Percentiles rank a stretch among this genome's conserved stretches.
Conservation (phyloP, 371 early-diverging fungal species). For the Mortierella sp. region DNA sequence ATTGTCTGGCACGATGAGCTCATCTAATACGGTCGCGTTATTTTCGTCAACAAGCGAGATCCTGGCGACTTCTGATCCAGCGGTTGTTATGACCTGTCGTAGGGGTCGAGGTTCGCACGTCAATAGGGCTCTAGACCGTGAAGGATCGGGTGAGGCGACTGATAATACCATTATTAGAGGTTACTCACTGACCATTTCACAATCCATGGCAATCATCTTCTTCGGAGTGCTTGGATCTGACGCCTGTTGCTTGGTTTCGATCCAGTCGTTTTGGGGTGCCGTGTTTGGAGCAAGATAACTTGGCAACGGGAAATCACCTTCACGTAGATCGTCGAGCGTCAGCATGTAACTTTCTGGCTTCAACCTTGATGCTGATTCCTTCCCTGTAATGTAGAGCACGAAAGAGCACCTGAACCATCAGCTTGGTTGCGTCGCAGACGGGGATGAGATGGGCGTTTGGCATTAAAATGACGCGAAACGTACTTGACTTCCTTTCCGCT, state of each 20-base stretch:
- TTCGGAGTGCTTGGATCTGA: slow-evolving; percentile 11
- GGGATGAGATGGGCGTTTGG: background rate
- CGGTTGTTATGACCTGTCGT: slow-evolving; percentile 65
- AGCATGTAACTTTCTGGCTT: slow-evolving; percentile 59
- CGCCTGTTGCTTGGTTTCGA: slow-evolving; percentile 49
- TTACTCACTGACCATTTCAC: slow-evolving; percentile 76
- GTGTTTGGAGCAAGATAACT: slow-evolving; percentile 54
- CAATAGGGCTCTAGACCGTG: background rate
- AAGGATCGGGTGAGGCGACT: background rate
- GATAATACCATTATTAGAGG: background rate
- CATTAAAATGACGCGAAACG: background rate
- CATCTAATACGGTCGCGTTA: slow-evolving; percentile 71
- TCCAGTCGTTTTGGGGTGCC: slow-evolving; percentile 60
- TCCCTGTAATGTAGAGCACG: background rate
- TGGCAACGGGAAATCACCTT: slow-evolving; percentile 65
- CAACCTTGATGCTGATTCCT: background rate
- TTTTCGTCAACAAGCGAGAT: slow-evolving; percentile 70
- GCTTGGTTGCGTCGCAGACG: too few relatives aligned
- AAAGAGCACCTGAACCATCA: too few relatives aligned
- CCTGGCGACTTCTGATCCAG: slow-evolving; percentile 77
- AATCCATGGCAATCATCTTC: slow-evolving; percentile 76
- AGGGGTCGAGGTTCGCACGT: background rate
- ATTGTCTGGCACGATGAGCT: slow-evolving; percentile 71
- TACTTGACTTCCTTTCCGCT: slow-evolving; percentile 21
- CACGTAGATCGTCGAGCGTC: slow-evolving; percentile 57